phyloP scores from a whole-genome alignment of 2,329 filamentous ascomycete genomes.

The Talaromyces sp. region DNA sequence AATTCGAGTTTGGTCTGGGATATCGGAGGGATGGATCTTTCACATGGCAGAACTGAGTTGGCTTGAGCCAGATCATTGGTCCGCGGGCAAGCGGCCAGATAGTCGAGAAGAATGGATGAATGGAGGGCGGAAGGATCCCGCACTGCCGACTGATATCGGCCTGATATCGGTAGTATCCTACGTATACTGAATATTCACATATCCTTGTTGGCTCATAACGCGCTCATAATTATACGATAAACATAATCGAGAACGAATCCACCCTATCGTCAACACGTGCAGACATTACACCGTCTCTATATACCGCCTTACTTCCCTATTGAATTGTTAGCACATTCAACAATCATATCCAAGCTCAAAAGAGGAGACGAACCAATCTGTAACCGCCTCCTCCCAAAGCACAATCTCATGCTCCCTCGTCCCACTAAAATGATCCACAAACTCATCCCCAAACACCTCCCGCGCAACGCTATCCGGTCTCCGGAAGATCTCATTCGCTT shows the following conservation, averaged over 20 bases:
- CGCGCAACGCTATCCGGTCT: constrained; percentile 79
- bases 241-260: not conserved
- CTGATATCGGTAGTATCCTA: not conserved
- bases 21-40: not conserved
- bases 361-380: constrained; percentile 73
- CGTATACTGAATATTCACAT: not conserved
- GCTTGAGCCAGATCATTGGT: not conserved
- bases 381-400: constrained; percentile 93
- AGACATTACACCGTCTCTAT: constrained; percentile 67
- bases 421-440: constrained; percentile 93
- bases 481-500: constrained; percentile 78
- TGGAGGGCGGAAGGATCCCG: not conserved
- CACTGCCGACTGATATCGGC: not conserved
- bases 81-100: not conserved
- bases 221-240: not conserved
- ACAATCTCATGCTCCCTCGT: constrained; percentile 88
- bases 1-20: not conserved
- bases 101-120: not conserved
- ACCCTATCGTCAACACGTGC: not conserved
- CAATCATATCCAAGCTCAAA: not conserved
- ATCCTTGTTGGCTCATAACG: not conserved
- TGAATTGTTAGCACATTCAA: not conserved
- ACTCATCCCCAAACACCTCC: constrained; percentile 89
- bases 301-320: constrained; percentile 73
- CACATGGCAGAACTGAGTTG: not conserved